phyloP scores from a whole-genome alignment of 2,329 filamentous ascomycete species.

The Aspergillus thermomutatus region DNA sequence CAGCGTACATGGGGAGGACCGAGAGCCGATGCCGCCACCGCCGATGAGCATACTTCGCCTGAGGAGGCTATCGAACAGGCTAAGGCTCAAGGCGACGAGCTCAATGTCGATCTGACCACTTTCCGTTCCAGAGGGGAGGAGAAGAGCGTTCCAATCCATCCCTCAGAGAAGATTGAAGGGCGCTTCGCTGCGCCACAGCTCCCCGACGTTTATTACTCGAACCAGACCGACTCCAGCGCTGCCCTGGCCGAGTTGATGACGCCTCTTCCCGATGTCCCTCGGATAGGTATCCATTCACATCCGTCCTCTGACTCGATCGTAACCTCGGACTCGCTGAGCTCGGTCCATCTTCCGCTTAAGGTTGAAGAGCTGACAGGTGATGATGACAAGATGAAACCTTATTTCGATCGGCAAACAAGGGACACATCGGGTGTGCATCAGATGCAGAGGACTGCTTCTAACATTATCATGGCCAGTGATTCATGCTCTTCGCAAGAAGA shows the following conservation, averaged over 20 bases:
- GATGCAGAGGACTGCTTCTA: not conserved
- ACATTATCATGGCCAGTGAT: not conserved
- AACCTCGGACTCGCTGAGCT: conserved; percentile 57
- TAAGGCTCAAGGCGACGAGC: conserved; percentile 74
- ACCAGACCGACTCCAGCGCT: conserved; percentile 64
- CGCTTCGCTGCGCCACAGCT: conserved; percentile 71
- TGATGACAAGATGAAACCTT: conserved; percentile 72
- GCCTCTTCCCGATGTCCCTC: conserved; percentile 45
- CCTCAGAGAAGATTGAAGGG: conserved; percentile 71
- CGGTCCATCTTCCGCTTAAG: conserved; percentile 63
- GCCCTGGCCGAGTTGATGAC: conserved; percentile 51
- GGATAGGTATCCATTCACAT: conserved; percentile 51
- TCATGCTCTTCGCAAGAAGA: not conserved
- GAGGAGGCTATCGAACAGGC: conserved; percentile 82
- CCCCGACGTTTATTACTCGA: conserved; percentile 66
- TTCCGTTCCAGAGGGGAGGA: conserved; percentile 55
- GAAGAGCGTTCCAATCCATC: conserved; percentile 62
- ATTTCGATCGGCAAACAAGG: conserved; percentile 54
- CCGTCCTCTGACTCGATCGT: conserved; percentile 66
- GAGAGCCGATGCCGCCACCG: conserved; percentile 79
- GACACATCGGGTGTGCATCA: not conserved
- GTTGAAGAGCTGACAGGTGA: conserved; percentile 76
- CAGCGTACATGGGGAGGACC: conserved; percentile 96
- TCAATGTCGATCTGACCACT: conserved; percentile 84
- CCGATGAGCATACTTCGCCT: conserved; percentile 71